Conservation (phyloP, 148 eudicot species). For the Rhododendron molle region DNA sequence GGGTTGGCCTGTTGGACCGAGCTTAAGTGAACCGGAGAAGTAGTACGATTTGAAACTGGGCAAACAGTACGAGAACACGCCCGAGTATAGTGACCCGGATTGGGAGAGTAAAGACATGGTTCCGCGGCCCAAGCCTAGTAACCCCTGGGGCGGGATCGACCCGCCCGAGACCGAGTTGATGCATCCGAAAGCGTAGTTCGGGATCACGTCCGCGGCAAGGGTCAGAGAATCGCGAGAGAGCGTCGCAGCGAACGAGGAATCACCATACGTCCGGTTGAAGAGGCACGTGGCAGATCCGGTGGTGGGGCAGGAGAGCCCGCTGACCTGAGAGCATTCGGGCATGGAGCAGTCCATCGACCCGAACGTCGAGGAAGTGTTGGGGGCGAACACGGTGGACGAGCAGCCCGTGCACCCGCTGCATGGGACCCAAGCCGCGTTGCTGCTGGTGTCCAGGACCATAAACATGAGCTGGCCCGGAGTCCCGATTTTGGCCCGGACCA, state of each 20-base stretch:
- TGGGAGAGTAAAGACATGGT: constrained; percentile 65
- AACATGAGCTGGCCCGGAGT: constrained; percentile 79
- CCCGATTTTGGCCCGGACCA: constrained; percentile 67
- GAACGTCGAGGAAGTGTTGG: constrained; percentile 54
- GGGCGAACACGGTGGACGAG: constrained; percentile 44
- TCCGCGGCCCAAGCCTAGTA: constrained; percentile 83
- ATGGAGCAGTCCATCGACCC: constrained; percentile 47
- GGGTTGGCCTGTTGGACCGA: constrained; percentile 78
- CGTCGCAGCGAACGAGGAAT: constrained; percentile 59
- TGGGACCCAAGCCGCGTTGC: constrained; percentile 69
- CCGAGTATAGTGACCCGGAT: constrained; percentile 53
- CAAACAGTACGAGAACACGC: constrained; percentile 78
- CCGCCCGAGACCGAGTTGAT: constrained; percentile 46
- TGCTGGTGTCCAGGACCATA: constrained; percentile 86
- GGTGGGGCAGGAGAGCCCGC: constrained; percentile 53
- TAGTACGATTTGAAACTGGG: constrained; percentile 91
- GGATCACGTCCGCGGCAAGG: constrained; percentile 40
- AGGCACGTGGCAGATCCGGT: constrained; percentile 39
- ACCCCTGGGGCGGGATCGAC: constrained; percentile 77
- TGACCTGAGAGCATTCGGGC: constrained; percentile 55
- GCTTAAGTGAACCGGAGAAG: constrained; percentile 83
- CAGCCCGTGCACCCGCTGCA: constrained; percentile 69
- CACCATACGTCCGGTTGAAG: constrained; percentile 78
- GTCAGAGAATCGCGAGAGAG: constrained; percentile 57
- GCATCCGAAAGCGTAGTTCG: constrained; percentile 70